Conservation (phyloP, 108 stramenopile genomes). For the Mediolabrus comicus region DNA sequence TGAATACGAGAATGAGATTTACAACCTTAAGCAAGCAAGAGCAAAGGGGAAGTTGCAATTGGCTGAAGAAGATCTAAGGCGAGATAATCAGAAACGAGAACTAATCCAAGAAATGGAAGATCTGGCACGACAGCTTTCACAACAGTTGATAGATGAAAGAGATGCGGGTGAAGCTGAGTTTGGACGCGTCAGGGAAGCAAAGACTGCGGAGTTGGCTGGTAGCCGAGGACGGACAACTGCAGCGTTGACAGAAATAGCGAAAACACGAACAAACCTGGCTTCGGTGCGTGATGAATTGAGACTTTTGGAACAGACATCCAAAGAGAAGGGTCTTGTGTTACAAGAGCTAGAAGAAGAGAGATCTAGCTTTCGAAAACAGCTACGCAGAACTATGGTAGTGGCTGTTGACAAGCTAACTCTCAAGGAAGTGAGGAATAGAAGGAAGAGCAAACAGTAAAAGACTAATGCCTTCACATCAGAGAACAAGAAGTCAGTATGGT, state of each 20-base stretch:
- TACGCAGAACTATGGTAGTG: slow-evolving; percentile 12
- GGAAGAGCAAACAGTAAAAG: neutral
- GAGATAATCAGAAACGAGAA: slow-evolving; percentile 14
- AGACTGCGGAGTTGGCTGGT: slow-evolving; percentile 11
- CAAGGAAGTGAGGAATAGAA: slow-evolving; percentile 10
- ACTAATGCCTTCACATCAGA: no score
- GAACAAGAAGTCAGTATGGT: no score
- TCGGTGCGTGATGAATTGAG: slow-evolving; percentile 12
- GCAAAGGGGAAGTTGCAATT: slow-evolving; percentile 8
- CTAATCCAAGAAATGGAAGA: slow-evolving; percentile 17
- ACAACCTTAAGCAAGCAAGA: slow-evolving; percentile 10
- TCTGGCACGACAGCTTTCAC: slow-evolving; percentile 13
- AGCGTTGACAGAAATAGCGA: slow-evolving; percentile 31
- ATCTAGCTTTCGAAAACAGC: slow-evolving; percentile 36
- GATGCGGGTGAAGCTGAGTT: slow-evolving; percentile 19
- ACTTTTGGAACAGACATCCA: slow-evolving; percentile 5
- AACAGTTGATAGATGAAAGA: slow-evolving; percentile 21
- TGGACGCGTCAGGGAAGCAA: slow-evolving; percentile 12
- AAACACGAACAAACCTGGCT: slow-evolving; percentile 16
- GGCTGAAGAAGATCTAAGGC: slow-evolving; percentile 14
- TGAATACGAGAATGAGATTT: slow-evolving; percentile 24
- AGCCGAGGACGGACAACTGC: slow-evolving; percentile 11
- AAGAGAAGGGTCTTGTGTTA: slow-evolving; percentile 11
- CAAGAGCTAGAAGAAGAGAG: slow-evolving; percentile 27
- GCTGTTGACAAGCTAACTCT: slow-evolving; percentile 17